Base-by-base conservation (phyloP, 352 stramenopile species). In the Phytopythium mirpurense region DNA sequence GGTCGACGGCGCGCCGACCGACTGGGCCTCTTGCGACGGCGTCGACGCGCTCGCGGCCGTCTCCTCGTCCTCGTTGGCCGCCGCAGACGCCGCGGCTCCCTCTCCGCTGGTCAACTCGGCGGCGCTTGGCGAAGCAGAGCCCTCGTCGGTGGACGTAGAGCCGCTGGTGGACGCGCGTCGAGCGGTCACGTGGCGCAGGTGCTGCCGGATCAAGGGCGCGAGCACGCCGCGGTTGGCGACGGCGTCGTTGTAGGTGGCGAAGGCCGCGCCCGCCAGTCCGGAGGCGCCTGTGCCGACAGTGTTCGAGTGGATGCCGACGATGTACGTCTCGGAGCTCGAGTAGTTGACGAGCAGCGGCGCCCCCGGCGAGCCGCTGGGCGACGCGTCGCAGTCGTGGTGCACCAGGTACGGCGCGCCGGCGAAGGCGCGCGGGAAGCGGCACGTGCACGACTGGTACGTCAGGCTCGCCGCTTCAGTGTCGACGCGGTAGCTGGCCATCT, bases 351-450 rank as follows among this genome's bases (percentile, higher is more conserved):
- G 58, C 65, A 90, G 58, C 0, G 77, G 77, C 1, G 80, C 75
- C 0, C 80, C 80, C 1, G 67, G 59, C 2, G 72, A 83, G 2
- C 69, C 67, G n/a, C 65, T 65, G 2, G 19, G 23, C 9, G 72
- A 77, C 10, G 77, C 78, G 43, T 88, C 74, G 31, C 80, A 88
- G 50, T 83, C 65, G 65, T 91, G 75, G 42, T 74, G 74, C 21
- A 79, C 49, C 63, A 77, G 71, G 51, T 77, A 86, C 27, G 68
- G 53, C 15, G 64, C 63, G 0, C 65, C 67, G 31, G 64, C 62
- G 57, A 80, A 81, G n/a, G 58, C 59, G 18, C 35, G 56, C 0
- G 67, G 71, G 35, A 83, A 83, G 31, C 68, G 67, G 37, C 71
- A 79, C 51, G 61, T 83, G 54, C 74, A 91, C 41, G 51, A 54